phyloP scores from a whole-genome alignment of 495 filamentous ascomycete species.

The Patellaria atrata region DNA sequence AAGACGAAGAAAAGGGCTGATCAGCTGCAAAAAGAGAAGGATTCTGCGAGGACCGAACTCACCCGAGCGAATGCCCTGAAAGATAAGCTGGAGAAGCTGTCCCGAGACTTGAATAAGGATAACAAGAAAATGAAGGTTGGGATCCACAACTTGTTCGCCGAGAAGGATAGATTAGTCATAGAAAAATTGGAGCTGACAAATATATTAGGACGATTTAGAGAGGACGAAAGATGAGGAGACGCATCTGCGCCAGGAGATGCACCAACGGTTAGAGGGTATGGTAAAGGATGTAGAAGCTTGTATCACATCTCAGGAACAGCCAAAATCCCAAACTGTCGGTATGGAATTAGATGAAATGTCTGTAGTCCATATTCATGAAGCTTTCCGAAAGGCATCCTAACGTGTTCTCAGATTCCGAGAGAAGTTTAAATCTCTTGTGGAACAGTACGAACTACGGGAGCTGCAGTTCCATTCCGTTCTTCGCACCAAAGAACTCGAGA shows the following conservation, averaged over 20 bases:
- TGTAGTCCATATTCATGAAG: conserved; percentile 17
- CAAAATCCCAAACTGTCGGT: conserved; percentile 35
- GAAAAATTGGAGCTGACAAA: conserved; percentile 1
- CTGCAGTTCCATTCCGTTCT: conserved; percentile 78
- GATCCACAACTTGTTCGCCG: neutral
- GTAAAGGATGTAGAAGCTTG: conserved; percentile 69
- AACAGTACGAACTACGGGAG: conserved; percentile 91
- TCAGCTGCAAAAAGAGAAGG: conserved; percentile 91
- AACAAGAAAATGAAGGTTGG: conserved; percentile 92
- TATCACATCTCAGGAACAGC: conserved; percentile 44
- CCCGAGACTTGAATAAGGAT: conserved; percentile 80
- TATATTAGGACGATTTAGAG: conserved; percentile 71
- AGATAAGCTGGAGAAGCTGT: conserved; percentile 90
- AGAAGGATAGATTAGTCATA: too few species aligned
- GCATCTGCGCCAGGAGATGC: conserved; percentile 64
- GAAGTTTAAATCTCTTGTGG: conserved; percentile 84
- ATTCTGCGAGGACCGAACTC: conserved; percentile 70
- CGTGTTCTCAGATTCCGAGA: conserved; percentile 51
- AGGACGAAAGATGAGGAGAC: conserved; percentile 71
- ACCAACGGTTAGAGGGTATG: conserved; percentile 63
- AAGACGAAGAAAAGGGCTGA: conserved; percentile 95
- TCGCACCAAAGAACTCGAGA: conserved; percentile 90
- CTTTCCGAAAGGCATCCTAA: neutral
- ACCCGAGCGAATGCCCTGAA: conserved; percentile 76
- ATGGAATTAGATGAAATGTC: conserved; percentile 82